Percentiles rank a stretch among this genome's conserved stretches.
These are phyloP conservation scores for Suhomyces canberraensis DNA, from an alignment of 805 yeast species.

Conservation along the genomic window DNA sequence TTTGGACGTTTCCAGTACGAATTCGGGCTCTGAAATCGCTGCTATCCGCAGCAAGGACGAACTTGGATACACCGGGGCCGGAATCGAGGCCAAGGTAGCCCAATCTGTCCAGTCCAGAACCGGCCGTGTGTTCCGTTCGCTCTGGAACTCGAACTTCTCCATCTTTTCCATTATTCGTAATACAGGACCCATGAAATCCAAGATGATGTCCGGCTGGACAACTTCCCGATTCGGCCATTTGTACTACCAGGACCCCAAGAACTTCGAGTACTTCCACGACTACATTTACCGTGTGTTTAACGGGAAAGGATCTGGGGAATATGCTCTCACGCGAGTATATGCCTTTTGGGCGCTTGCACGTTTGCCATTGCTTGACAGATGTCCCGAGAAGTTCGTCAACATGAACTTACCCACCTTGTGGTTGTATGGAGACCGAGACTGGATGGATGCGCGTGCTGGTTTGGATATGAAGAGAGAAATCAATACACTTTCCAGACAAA, in stretches of 20 bases:
- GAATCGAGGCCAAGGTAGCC: constrained; percentile 12
- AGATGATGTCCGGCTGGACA: constrained; percentile 53
- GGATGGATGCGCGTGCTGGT: constrained; percentile 70
- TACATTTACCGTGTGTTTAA: constrained; percentile 54
- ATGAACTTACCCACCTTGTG: constrained; percentile 48
- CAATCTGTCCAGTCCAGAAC: constrained; percentile 11
- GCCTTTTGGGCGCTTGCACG: constrained; percentile 59
- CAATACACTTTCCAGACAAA: constrained; percentile 21
- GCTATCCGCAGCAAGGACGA: no score
- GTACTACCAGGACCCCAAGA: constrained; percentile 27
- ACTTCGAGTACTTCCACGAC: constrained; percentile 45
- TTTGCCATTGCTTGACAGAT: constrained; percentile 54
- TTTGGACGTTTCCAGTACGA: no score
- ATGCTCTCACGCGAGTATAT: constrained; percentile 55
- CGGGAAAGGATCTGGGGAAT: constrained; percentile 62
- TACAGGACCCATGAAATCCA: constrained; percentile 54
- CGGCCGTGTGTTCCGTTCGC: constrained; percentile 26
- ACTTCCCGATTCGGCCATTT: constrained; percentile 43
- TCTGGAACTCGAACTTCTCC: constrained; percentile 55
- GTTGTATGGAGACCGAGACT: constrained; percentile 66
- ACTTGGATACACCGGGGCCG: neutral
- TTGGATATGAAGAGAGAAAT: constrained; percentile 23
- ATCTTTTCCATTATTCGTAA: constrained; percentile 52
- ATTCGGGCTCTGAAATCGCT: no score
- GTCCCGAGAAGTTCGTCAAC: constrained; percentile 39